These are phyloP conservation scores for Ustilago nuda DNA, from an alignment of 1,284 basidiomycete genomes.

Conservation along the genomic window DNA sequence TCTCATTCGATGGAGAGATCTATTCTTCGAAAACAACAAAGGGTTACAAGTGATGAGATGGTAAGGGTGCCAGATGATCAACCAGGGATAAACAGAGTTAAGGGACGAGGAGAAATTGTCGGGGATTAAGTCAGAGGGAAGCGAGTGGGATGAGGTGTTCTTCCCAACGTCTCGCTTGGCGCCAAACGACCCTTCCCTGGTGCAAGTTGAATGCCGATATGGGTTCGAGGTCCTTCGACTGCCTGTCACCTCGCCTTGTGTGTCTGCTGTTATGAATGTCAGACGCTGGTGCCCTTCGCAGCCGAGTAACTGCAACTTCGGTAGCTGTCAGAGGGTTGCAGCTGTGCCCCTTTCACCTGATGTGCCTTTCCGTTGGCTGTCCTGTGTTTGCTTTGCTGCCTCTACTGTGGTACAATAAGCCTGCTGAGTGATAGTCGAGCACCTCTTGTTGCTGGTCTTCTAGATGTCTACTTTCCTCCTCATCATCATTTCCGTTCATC, in stretches of 20 bases:
- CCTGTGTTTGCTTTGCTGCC: neutral
- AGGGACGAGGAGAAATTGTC: neutral
- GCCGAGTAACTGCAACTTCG: no score
- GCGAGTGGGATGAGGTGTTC: neutral
- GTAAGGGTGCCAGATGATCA: neutral
- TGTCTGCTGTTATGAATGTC: neutral
- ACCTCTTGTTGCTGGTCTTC: neutral
- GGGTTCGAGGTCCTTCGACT: no score
- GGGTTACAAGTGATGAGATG: neutral
- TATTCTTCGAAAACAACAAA: no score
- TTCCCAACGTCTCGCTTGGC: constrained; percentile 4
- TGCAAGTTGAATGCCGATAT: neutral
- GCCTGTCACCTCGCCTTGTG: neutral
- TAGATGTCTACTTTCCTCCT: neutral
- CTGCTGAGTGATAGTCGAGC: neutral
- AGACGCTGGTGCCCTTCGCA: neutral
- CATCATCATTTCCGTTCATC: neutral
- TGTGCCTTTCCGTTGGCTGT: neutral
- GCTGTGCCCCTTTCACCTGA: neutral
- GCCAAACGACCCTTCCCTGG: constrained; percentile 1
- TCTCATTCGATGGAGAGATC: neutral
- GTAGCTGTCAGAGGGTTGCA: neutral
- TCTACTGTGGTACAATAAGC: neutral
- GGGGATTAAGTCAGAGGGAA: neutral
- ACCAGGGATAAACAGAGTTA: neutral